Percentiles rank a stretch among this genome's conserved stretches.
These are phyloP conservation scores for Suhomyces faveliae DNA, from an alignment of 805 yeast species.

Conservation along the genomic window DNA sequence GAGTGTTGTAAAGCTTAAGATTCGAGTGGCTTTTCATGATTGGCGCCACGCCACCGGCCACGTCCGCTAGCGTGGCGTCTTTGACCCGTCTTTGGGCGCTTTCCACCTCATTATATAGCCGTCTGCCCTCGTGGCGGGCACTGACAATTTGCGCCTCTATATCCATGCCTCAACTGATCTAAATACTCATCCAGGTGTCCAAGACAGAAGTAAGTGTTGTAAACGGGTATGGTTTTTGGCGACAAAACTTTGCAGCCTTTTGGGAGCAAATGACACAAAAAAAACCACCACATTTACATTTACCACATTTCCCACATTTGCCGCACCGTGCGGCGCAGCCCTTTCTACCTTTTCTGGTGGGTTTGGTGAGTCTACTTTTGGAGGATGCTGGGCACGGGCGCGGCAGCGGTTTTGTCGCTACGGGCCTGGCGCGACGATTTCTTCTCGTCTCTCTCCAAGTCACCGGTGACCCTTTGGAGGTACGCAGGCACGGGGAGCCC, in stretches of 20 bases:
- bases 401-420: slow-evolving; percentile 38
- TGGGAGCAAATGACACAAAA: no score
- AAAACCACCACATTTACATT: no score
- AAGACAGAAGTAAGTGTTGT: no score
- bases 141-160: slow-evolving; percentile 6
- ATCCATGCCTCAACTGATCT: no score
- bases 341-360: no score
- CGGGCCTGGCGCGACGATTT: slow-evolving; percentile 28
- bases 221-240: no score
- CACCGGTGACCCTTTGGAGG: slow-evolving; percentile 84
- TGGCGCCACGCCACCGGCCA: slow-evolving; percentile 32
- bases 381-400: slow-evolving; percentile 33
- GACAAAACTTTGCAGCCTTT: no score
- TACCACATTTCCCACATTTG: no score
- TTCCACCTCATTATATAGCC: slow-evolving; percentile 50
- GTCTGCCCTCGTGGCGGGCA: slow-evolving; percentile 47
- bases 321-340: no score
- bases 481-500: slow-evolving; percentile 79
- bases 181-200: no score
- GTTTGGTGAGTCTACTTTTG: slow-evolving; percentile 3
- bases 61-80: slow-evolving; percentile 46
- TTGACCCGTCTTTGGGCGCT: slow-evolving; percentile 40
- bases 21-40: slow-evolving; percentile 23
- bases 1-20: slow-evolving; percentile 35
- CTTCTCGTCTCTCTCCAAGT: slow-evolving; percentile 55